Evolutionary conservation across 2,329 filamentous ascomycete species (phyloP).

Genomic region (Huntiella savannae): DNA sequence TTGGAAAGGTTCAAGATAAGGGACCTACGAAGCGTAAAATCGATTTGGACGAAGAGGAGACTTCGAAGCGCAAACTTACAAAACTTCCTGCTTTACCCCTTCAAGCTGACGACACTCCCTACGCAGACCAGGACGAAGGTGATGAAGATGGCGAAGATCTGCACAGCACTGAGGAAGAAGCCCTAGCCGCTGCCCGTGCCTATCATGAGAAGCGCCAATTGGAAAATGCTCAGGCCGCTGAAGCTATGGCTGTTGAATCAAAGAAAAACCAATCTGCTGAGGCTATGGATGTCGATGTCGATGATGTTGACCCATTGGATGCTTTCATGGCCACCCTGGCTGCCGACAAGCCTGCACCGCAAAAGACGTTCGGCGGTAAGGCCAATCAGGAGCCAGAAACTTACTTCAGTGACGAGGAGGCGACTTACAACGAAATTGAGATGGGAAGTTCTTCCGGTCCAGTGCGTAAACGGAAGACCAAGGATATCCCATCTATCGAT

Average conservation of each 20-base stretch:
- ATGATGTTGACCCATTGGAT: conserved; percentile 67
- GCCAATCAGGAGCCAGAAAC: conserved; percentile 55
- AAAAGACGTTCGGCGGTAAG: conserved; percentile 17
- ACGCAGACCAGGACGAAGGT: conserved; percentile 45
- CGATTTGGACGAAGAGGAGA: conserved; percentile 76
- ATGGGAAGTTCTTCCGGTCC: conserved; percentile 29
- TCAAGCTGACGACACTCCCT: conserved; percentile 40
- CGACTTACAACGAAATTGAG: conserved; percentile 30
- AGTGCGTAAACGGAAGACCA: conserved; percentile 61
- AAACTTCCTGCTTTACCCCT: conserved; percentile 66
- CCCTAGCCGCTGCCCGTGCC: conserved; percentile 64
- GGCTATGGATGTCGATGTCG: conserved; percentile 37
- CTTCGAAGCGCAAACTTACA: conserved; percentile 69
- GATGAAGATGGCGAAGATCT: conserved; percentile 59
- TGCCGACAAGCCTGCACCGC: conserved; percentile 20
- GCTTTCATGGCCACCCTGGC: conserved; percentile 78
- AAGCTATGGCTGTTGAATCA: conserved; percentile 12
- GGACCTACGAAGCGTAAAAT: conserved; percentile 52
- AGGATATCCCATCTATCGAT: conserved; percentile 76
- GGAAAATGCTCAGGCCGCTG: conserved; percentile 19
- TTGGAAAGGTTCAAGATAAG: conserved; percentile 54
- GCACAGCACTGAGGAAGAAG: conserved; percentile 70
- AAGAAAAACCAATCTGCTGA: conserved; percentile 18
- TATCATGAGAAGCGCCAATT: conserved; percentile 62
- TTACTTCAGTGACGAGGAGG: conserved; percentile 77